These are phyloP conservation scores for Pseudocercospora fijiensis DNA, from an alignment of 2,329 filamentous ascomycete genomes.

Conservation along the genomic window DNA sequence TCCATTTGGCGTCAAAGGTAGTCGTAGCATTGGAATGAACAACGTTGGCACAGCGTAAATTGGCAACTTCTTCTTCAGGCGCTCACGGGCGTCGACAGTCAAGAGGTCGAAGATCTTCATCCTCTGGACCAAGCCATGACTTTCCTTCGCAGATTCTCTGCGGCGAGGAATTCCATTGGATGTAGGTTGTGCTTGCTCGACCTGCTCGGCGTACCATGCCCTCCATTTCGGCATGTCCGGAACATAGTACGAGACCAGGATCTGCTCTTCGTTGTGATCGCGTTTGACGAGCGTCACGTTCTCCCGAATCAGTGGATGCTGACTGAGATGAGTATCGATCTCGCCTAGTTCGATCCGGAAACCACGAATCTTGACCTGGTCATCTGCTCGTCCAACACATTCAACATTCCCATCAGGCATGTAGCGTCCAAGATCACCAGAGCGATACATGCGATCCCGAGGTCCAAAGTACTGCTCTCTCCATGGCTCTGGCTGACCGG, in stretches of 20 bases:
- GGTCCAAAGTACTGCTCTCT: constrained; percentile 75
- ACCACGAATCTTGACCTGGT: constrained; percentile 92
- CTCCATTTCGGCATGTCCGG: constrained; percentile 75
- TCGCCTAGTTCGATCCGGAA: constrained; percentile 94
- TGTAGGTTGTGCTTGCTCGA: constrained; percentile 25
- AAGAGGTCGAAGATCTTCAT: constrained; percentile 62
- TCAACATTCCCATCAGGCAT: constrained; percentile 69
- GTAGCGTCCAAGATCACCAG: constrained; percentile 80
- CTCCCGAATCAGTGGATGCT: constrained; percentile 74
- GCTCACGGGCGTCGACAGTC: constrained; percentile 61
- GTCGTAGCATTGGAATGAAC: constrained; percentile 68
- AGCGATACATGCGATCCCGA: constrained; percentile 81
- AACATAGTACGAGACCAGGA: constrained; percentile 85
- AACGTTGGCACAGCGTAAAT: constrained; percentile 73
- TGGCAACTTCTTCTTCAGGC: constrained; percentile 70
- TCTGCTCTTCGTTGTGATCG: constrained; percentile 81
- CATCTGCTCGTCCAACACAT: constrained; percentile 76
- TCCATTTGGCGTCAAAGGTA: constrained; percentile 81
- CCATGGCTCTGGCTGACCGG: constrained; percentile 67
- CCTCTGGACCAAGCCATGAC: constrained; percentile 36
- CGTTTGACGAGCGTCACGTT: constrained; percentile 81
- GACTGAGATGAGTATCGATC: constrained; percentile 79
- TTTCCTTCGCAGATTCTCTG: constrained; percentile 34
- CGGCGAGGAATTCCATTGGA: constrained; percentile 24
- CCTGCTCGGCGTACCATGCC: constrained; percentile 58